These are phyloP conservation scores for Aspergillus haitiensis DNA, from an alignment of 495 filamentous ascomycete genomes.

Conservation along the genomic window DNA sequence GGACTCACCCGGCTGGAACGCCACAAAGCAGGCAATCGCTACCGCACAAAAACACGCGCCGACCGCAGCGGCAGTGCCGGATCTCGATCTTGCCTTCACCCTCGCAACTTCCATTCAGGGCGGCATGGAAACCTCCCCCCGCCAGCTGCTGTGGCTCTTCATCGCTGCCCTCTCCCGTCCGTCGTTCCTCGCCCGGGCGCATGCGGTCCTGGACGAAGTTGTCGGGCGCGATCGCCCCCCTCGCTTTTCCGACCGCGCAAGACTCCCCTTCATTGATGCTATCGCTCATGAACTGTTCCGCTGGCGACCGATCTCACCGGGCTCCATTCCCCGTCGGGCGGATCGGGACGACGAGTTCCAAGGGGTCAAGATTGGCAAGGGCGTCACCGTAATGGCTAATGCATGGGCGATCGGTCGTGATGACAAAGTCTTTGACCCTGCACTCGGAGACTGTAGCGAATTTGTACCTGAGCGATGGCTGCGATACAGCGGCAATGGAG, in stretches of 20 bases:
- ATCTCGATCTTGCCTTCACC: conserved; percentile 35
- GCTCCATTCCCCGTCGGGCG: conserved; percentile 50
- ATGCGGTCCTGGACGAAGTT: conserved; percentile 35
- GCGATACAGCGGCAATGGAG: conserved; percentile 8
- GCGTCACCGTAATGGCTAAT: conserved; percentile 53
- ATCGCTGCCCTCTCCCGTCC: conserved; percentile 28
- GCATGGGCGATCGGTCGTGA: conserved; percentile 48
- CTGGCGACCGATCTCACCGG: conserved; percentile 37
- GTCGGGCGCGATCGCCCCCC: conserved; percentile 35
- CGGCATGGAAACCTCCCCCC: conserved; percentile 36
- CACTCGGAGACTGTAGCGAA: conserved; percentile 21
- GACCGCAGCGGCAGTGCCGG: conserved; percentile 13
- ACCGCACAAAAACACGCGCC: conserved; percentile 23
- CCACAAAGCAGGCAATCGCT: conserved; percentile 33
- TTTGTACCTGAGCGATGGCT: conserved; percentile 35
- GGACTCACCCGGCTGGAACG: conserved; percentile 28
- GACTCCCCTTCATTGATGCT: conserved; percentile 35
- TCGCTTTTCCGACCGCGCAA: conserved; percentile 28
- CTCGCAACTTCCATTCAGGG: conserved; percentile 33
- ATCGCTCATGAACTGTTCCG: conserved; percentile 36
- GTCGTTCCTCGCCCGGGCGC: conserved; percentile 27
- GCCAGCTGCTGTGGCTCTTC: conserved; percentile 34
- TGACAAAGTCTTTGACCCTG: conserved; percentile 26
- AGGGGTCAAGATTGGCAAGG: conserved; percentile 52
- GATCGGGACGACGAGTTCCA: conserved; percentile 51